A percentile compares a stretch with the other conserved stretches of the same genome.
phyloP scores from a whole-genome alignment of 2,329 filamentous ascomycete species.

The Penicillium vulpinum region DNA sequence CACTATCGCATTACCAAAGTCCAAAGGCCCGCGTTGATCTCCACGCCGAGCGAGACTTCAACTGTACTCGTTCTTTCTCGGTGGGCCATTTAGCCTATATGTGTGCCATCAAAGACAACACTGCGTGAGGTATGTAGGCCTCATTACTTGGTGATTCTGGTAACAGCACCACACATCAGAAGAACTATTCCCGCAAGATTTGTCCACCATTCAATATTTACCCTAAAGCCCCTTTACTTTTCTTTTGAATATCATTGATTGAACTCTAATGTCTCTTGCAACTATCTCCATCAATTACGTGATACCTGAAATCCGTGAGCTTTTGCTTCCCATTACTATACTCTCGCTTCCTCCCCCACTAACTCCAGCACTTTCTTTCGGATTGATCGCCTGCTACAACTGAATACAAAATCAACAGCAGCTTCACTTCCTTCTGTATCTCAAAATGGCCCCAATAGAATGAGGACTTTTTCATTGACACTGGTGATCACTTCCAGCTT shows the following conservation, averaged over 20 bases:
- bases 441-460: background rate
- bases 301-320: no score
- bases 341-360: background rate
- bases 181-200: background rate
- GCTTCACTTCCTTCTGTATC: background rate
- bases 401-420: background rate
- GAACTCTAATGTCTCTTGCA: no score
- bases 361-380: background rate
- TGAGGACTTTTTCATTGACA: background rate
- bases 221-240: no score
- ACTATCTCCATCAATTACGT: background rate
- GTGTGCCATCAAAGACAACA: background rate
- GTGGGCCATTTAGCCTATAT: background rate
- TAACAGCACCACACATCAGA: background rate
- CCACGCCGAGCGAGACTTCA: no score
- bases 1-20: background rate
- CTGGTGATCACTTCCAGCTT: background rate
- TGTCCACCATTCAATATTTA: background rate
- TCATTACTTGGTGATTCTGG: background rate
- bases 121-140: no score
- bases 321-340: background rate
- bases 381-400: background rate
- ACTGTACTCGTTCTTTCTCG: rapidly evolving
- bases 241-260: background rate
- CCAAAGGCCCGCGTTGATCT: background rate